Evolutionary conservation across 495 filamentous ascomycete genomes (phyloP), one percentile per base, ranked within the genome.

Genomic region (Penicillium crystallinum): DNA sequence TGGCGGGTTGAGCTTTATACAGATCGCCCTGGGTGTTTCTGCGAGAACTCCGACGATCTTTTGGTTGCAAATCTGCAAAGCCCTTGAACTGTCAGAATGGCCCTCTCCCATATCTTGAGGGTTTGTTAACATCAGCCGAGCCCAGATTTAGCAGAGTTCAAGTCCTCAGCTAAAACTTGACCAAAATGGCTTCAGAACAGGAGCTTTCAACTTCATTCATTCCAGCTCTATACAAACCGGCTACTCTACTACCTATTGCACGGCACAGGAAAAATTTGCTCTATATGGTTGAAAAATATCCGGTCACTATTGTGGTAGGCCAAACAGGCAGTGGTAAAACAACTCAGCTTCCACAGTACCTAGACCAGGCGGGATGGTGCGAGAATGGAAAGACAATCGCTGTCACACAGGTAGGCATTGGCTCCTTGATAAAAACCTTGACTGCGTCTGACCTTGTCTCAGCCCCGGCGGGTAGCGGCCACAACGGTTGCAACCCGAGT

Each of bases 261-360:
- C 81, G 82, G 48, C 85, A 92, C 62, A 81, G 81, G 50, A 73
- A 89, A 46, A 79, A 76, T 48, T 71, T 95, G n/a, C 74, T 90
- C 5, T 90, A 90, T 66, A 74, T 87, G 34, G 77, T 93, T 39
- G 85, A 90, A 65, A 86, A 81, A 14, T 83, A 83, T 54, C 84
- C 88, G 2, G 86, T 95, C 49, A 87, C 88, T 3, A 88, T 93
- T 49, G 87, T 95, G 12, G 83, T 95, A 49, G 90, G 90, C 15
- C 88, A 95, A 58, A 95, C 90, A n/a, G 90, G 90, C 10, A 91
- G 87, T 23, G 90, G 90, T 23, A 95, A 95, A 70, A 93, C 89
- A 7, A 95, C 90, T 0, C 90, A 95, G 60, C 82, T 95, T 46
- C 90, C 90, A 14, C 89, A 93, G 57, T 95, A 88, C 61, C 81